Percentiles rank a stretch among this genome's conserved stretches.
These are phyloP conservation scores for Alternaria rosae DNA, from an alignment of 2,329 filamentous ascomycete genomes.

Conservation along the genomic window DNA sequence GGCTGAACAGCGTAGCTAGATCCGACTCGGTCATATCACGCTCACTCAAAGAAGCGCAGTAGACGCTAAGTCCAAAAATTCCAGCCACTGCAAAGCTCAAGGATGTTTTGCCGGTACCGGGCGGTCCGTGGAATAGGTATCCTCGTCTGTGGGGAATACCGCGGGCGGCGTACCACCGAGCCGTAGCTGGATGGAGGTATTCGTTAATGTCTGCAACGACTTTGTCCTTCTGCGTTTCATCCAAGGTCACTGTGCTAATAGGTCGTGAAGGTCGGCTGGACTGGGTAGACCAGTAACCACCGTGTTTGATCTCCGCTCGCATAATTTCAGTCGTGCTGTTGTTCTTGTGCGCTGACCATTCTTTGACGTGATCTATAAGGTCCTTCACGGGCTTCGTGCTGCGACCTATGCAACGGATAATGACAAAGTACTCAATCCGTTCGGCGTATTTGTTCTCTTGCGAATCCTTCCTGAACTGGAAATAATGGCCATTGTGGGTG, in stretches of 20 bases:
- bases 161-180: constrained; percentile 82
- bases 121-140: constrained; percentile 81
- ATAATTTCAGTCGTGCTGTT: constrained; percentile 56
- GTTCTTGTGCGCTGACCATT: constrained; percentile 53
- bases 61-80: constrained; percentile 57
- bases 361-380: constrained; percentile 55
- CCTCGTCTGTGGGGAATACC: constrained; percentile 87
- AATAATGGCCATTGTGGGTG: constrained; percentile 50
- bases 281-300: constrained; percentile 51
- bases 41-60: constrained; percentile 63
- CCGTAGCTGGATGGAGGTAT: constrained; percentile 74
- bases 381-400: constrained; percentile 58
- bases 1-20: constrained; percentile 54
- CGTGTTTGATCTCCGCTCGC: constrained; percentile 46
- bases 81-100: constrained; percentile 54
- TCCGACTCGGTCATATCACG: constrained; percentile 76
- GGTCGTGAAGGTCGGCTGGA: constrained; percentile 69
- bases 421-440: constrained; percentile 6
- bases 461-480: constrained; percentile 49
- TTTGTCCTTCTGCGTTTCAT: constrained; percentile 69
- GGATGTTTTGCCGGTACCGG: constrained; percentile 77
- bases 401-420: constrained; percentile 57
- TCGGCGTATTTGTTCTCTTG: constrained; percentile 25
- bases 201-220: constrained; percentile 78
- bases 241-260: constrained; percentile 78